Evolutionary conservation across 768 basidiomycete species (phyloP).

Genomic region (Suillus ampliporus): DNA sequence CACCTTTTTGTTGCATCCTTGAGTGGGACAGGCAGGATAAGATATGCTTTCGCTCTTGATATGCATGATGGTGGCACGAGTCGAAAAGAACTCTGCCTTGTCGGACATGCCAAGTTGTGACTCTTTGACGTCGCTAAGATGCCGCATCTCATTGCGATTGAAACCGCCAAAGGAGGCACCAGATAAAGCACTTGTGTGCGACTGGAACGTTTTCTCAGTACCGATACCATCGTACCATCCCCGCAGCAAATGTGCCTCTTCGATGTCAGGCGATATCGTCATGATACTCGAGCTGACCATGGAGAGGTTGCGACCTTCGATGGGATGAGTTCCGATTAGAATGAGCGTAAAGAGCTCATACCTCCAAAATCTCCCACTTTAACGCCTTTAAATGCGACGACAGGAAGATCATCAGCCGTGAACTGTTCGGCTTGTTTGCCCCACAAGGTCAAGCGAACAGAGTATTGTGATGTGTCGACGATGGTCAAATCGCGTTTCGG

Average conservation of each 20-base stretch:
- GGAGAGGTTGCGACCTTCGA: constrained; percentile 78
- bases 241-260: constrained; percentile 82
- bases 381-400: constrained; percentile 93
- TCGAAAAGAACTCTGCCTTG: constrained; percentile 79
- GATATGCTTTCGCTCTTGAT: constrained; percentile 82
- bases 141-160: constrained; percentile 74
- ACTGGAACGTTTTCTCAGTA: constrained; percentile 64
- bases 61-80: constrained; percentile 85
- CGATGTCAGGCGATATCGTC: constrained; percentile 89
- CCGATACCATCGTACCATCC: constrained; percentile 93
- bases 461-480: constrained; percentile 81
- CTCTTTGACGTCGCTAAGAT: constrained; percentile 79
- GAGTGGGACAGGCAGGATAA: constrained; percentile 87
- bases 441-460: constrained; percentile 91
- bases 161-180: constrained; percentile 52
- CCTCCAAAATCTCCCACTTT: constrained; percentile 93
- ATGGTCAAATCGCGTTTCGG: constrained; percentile 89
- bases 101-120: constrained; percentile 77
- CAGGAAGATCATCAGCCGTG: constrained; percentile 58
- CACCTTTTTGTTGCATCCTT: constrained; percentile 91
- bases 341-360: constrained; percentile 28
- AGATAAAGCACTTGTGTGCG: constrained; percentile 58
- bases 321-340: constrained; percentile 16
- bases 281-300: constrained; percentile 83
- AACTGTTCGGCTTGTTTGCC: constrained; percentile 92